Base-by-base conservation (phyloP, 192 early-diverging fungal genomes). In the Borealophlyctis nickersoniae region DNA sequence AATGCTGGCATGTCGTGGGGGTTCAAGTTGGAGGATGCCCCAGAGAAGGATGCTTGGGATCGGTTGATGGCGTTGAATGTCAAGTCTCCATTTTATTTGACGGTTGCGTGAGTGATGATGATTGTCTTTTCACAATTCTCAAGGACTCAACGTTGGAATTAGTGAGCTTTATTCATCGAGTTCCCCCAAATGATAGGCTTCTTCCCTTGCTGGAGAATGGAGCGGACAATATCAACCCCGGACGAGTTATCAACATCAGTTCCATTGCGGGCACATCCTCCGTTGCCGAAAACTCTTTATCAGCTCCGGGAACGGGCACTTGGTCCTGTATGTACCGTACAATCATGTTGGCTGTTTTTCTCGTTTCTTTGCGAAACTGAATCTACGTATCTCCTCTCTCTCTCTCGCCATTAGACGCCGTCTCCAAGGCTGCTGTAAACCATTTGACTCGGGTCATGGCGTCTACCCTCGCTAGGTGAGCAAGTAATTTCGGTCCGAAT, bases 231-330 rank as follows among this genome's bases (percentile, higher is more conserved):
- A 45, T 77, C 4, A 68, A 76, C 28, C 91, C 92, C 3, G 77
- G 88, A 1, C 76, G 86, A 16, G 84, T 98, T n/a, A 95, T 98
- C 78, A 98, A 95, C 72, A 90, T 98, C 68, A 88, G 59, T 49
- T 81, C 78, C 62, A 75, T 83, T 30, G 71, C 78, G 3, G 74
- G 67, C 27, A 57, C 35, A 33, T 65, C 57, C 11, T 51, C 73
- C 19, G 49, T 34, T 19, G 75, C 77, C 1, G 76, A 77, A 65
- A 59, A 63, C 31, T 48, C 58, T 4, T 55, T 78, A 30, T 69
- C 71, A 24, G 62, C 55, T 2, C 33, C 56, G 19, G 78, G 78
- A 2, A 68, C 54, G 30, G 81, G 73, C 35, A 81, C 76, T 19
- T 81, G 69, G 64, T 66, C 67, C 16, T 83, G 77, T 76, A 62